Evolutionary conservation across 306 rosid genomes (phyloP), one percentile per base, ranked within the genome.

Genomic region (Casuarina glauca): DNA sequence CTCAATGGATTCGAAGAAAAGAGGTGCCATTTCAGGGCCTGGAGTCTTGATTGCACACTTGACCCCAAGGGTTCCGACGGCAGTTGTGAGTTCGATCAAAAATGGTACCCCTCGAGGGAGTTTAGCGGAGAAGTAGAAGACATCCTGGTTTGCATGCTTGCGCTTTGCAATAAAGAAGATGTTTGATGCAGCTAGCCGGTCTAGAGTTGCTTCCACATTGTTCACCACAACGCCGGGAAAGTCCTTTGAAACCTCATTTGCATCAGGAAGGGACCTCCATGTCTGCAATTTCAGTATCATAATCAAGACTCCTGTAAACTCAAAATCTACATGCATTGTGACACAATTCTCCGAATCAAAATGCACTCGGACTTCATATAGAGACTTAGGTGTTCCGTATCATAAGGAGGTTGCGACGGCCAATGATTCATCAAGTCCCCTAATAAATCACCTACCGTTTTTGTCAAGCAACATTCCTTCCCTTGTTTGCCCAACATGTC

Each of bases 241-340:
- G 73, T 95, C 99, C 85, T 82, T 89, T 35, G 94, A 89, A 69
- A 95, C 88, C 88, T 95, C 97, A 64, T 95, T 95, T 74, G 97
- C 82, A 87, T 95, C 97, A 13, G 99, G 99, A 75, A 95, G 91
- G 74, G 97, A 93, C 84, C 99, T 90, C 99, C 99, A 95, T 3
- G 99, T 93, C 97, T 95, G 91, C 82, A 79, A 74, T 74, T 78
- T 76, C 64, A 6, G 79, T 78, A 54, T 68, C 15, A 73, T 15
- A 38, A 43, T 41, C 63, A 69, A 52, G 42, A 36, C 74, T 57
- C 58, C 61, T 0, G 42, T 62, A 15, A 12, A 62, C 35, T 62
- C 9, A 62, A 62, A 12, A 38, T 36, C 16, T 62, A 36, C 9
- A 62, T 4, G 43, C n/a, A 62, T 13, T 9, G 19, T 62, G 43